Evolutionary conservation across 441 rosid genomes (phyloP), one percentile per base, ranked within the genome.

Genomic region (Pelargonium citronellum): DNA sequence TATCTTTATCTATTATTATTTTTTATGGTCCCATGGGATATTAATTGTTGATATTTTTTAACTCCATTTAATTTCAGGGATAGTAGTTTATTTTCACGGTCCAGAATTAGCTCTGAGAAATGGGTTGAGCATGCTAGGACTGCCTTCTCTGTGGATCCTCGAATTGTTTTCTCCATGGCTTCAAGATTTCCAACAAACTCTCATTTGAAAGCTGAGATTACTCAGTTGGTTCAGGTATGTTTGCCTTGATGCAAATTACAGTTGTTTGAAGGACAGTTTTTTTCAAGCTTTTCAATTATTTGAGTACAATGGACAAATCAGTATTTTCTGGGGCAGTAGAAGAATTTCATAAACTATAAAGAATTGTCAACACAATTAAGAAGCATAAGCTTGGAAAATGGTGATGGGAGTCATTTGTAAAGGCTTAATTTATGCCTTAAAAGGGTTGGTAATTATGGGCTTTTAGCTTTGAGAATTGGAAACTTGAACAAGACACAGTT

Each of bases 81-180:
- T 73, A 82, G 66, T 73, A 66, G 41, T 37, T 6, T 73, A 16
- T 74, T 58, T 71, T 57, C 87, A 15, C 87, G 95, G 72, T 84
- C 82, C 43, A 92, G 86, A 85, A 74, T 88, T 66, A 87, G 89
- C 80, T 64, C 97, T 66, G 98, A 95, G 51, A 95, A 88, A 78
- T 91, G 98, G 96, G 72, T 83, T 67, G 99, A 92, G 72, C 71
- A 83, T 82, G 96, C 93, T 66, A 85, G 89, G 79, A 90, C 87
- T 68, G 95, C 99, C 65, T 95, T 95, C 78, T 73, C 86, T 39
- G 98, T 95, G 67, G 98, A 92, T 86, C 97, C 97, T 71, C 86
- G 84, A 67, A 86, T 95, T 74, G 97, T 95, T 72, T 63, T 95
- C 67, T 89, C 89, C 76, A 78, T 95, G 69, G 93, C 85, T 68